A percentile compares a stretch with the other conserved stretches of the same genome.
Evolutionary conservation across 2,329 filamentous ascomycete genomes (phyloP).

Genomic region (Fusarium liriodendri): DNA sequence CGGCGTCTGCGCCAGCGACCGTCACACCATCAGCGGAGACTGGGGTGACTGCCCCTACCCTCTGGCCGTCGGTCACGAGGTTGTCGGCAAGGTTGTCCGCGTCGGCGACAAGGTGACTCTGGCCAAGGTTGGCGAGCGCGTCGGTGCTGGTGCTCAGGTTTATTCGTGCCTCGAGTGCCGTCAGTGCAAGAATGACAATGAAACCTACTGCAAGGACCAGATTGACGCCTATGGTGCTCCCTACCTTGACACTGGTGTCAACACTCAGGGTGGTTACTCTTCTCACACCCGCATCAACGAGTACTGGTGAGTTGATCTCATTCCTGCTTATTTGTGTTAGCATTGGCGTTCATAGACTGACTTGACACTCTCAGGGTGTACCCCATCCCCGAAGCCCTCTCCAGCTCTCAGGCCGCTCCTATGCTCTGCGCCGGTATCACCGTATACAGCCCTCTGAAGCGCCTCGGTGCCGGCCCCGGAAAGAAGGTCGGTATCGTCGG

Average conservation of each 20-base stretch:
- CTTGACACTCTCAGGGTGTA: constrained; percentile 60
- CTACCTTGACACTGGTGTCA: constrained; percentile 63
- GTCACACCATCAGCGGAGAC: constrained; percentile 76
- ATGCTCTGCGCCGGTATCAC: constrained; percentile 91
- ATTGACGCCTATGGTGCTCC: constrained; percentile 62
- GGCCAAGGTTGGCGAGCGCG: constrained; percentile 67
- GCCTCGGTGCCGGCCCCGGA: constrained; percentile 79
- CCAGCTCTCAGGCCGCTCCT: constrained; percentile 73
- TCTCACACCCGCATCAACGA: constrained; percentile 51
- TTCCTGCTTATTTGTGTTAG: background rate
- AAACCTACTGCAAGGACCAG: constrained; percentile 54
- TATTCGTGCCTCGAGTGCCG: constrained; percentile 61
- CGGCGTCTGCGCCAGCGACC: constrained; percentile 79
- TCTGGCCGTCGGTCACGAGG: constrained; percentile 77
- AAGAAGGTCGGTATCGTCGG: constrained; percentile 84
- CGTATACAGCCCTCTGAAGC: constrained; percentile 80
- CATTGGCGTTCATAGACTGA: constrained; percentile 3
- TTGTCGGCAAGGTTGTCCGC: constrained; percentile 75
- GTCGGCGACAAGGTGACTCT: constrained; percentile 65
- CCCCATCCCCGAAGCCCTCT: constrained; percentile 80
- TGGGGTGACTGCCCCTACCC: constrained; percentile 74
- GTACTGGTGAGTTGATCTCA: constrained; percentile 57
- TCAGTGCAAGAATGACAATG: constrained; percentile 54
- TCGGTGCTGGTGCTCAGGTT: constrained; percentile 69
- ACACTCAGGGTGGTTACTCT: constrained; percentile 68